Conservation (phyloP, 805 yeast genomes). For the Cyberlindnera lachancei region DNA sequence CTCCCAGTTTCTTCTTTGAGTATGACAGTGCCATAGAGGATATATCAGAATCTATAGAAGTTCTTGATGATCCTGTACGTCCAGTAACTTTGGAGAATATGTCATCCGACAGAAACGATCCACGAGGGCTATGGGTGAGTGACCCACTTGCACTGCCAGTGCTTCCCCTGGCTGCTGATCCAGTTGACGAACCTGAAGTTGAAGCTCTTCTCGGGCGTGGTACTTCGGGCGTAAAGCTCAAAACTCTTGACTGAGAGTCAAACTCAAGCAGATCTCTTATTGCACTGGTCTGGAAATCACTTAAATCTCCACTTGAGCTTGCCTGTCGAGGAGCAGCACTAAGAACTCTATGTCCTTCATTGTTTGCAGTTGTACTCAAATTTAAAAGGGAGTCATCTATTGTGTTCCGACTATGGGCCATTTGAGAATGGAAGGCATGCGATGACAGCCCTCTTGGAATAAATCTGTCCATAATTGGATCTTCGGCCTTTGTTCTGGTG, state of each 20-base stretch:
- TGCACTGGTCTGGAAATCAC: slow-evolving; percentile 25
- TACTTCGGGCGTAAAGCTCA: slow-evolving; percentile 24
- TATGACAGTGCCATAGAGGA: slow-evolving; percentile 7
- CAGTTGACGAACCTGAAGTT: neutral
- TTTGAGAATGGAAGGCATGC: slow-evolving; percentile 1
- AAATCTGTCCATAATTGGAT: slow-evolving; percentile 28
- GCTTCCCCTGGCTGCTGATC: too few species aligned
- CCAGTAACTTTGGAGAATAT: neutral
- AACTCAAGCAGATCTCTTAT: slow-evolving; percentile 48
- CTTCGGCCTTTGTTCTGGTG: slow-evolving; percentile 4
- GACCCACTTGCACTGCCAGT: neutral
- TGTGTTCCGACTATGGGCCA: slow-evolving; percentile 4
- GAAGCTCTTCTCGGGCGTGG: neutral
- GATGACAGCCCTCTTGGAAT: slow-evolving; percentile 25
- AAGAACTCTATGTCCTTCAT: slow-evolving; percentile 11
- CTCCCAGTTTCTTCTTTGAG: slow-evolving; percentile 16
- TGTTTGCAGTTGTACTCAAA: slow-evolving; percentile 8
- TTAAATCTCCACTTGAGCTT: neutral
- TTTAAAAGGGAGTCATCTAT: slow-evolving; percentile 13
- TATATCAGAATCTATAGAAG: slow-evolving; percentile 7
- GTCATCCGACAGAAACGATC: neutral
- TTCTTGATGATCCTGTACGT: slow-evolving; percentile 2
- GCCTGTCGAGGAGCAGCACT: neutral
- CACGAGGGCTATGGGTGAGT: neutral
- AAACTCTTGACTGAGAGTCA: slow-evolving; percentile 32